Evolutionary conservation across 495 filamentous ascomycete species (phyloP), one percentile per base, ranked within the genome.

Genomic region (Penicillium goetzii): DNA sequence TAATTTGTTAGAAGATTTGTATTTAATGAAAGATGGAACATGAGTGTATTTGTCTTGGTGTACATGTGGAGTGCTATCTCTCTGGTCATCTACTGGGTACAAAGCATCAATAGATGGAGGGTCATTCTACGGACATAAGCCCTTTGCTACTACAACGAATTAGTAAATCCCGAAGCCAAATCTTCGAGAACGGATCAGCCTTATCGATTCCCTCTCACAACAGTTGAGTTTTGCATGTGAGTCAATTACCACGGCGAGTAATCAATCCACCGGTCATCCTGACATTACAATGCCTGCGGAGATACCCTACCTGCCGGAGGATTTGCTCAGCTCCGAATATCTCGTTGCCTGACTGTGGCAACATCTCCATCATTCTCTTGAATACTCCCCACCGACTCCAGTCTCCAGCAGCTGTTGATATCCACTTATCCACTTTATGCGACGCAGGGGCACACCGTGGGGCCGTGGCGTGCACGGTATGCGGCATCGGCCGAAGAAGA

Each of bases 291-390:
- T 3, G 26, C 17, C 23, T 47, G 15, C 19, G 40, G 26, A 14
- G 49, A 11, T 54, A 40, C 30, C 30, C 30, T 32, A 32, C 30
- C 30, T 32, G 9, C 17, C 34, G 59, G 21, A 12, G 17, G n/a
- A 7, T 15, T 45, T 43, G 49, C 33, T 11, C 28, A 15, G 28
- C 21, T 12, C 12, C 25, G 26, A 12, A 4, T 61, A 61, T 61
- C 2, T 65, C 47, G 65, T 49, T 63, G 55, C 60, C 66, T 65
- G 34, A 21, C 15, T 60, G 68, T 71, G 68, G 66, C 68, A 54
- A 70, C 50, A n/a, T n/a, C 9, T 49, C 21, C n/a, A 45, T n/a
- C 9, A 25, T 15, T 30, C 23, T 40, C 12, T 58, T 15, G 28
- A 45, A 45, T 49, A 26, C 28, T 33, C 56, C 32, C 45, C 55